Conservation (phyloP, 306 rosid genomes). For the Vicia villosa region DNA sequence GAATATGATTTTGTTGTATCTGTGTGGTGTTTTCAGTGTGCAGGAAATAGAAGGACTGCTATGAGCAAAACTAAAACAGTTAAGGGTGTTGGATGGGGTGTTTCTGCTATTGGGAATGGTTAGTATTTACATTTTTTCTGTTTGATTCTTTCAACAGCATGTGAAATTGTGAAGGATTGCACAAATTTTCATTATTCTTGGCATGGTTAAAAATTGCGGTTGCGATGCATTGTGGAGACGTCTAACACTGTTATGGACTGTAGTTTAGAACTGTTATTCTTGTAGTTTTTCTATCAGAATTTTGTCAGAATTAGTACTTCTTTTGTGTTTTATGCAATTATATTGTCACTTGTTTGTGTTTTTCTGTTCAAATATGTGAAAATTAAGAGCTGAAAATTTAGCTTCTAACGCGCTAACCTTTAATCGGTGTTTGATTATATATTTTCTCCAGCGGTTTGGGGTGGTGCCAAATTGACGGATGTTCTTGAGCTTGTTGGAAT, state of each 20-base stretch:
- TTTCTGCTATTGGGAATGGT: slow-evolving; percentile 96
- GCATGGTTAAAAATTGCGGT: background rate
- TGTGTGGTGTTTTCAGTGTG: slow-evolving; percentile 59
- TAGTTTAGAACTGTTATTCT: background rate
- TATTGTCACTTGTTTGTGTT: background rate
- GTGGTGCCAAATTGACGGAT: slow-evolving; percentile 84
- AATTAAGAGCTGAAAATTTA: too few relatives aligned
- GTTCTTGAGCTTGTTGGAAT: slow-evolving; percentile 89
- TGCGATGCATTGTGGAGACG: background rate
- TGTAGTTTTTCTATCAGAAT: background rate
- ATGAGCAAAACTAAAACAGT: slow-evolving; percentile 83
- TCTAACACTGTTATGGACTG: background rate
- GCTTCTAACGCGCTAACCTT: slow-evolving; percentile 1
- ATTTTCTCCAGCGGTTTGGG: slow-evolving; percentile 75
- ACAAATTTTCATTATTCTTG: background rate
- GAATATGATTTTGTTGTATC: background rate
- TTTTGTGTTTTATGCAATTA: background rate
- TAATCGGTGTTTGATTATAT: slow-evolving; percentile 19
- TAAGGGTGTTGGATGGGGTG: slow-evolving; percentile 93
- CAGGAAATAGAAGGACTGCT: slow-evolving; percentile 94
- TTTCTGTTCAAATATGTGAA: background rate
- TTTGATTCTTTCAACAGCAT: background rate
- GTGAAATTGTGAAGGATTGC: background rate
- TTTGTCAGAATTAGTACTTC: background rate
- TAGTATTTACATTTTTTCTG: slow-evolving; percentile 29